Evolutionary conservation across 2,329 filamentous ascomycete genomes (phyloP).

Genomic region (Trichoderma pleuroti): DNA sequence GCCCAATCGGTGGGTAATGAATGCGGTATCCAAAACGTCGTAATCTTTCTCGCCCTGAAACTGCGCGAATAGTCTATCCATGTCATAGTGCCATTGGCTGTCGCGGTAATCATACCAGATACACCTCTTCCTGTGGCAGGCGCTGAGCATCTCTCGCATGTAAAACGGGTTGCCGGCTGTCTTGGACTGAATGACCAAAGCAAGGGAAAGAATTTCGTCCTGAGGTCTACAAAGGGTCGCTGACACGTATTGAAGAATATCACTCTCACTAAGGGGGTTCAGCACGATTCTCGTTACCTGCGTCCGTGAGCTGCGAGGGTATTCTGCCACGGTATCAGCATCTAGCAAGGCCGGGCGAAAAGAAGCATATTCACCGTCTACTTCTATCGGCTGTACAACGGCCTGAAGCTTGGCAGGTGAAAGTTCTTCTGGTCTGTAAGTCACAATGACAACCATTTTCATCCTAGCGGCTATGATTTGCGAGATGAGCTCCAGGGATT

Average conservation of each 20-base stretch:
- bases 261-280: slow-evolving; percentile 68
- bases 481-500: slow-evolving; percentile 78
- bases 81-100: slow-evolving; percentile 77
- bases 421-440: slow-evolving; percentile 66
- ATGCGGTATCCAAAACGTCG: slow-evolving; percentile 75
- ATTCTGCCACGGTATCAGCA: slow-evolving; percentile 36
- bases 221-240: slow-evolving; percentile 71
- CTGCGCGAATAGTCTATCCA: slow-evolving; percentile 81
- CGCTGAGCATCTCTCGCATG: slow-evolving; percentile 84
- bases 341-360: not conserved
- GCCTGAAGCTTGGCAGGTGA: slow-evolving; percentile 51
- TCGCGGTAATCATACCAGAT: slow-evolving; percentile 88
- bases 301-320: slow-evolving; percentile 46
- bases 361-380: slow-evolving; percentile 42
- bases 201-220: slow-evolving; percentile 71
- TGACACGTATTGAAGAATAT: slow-evolving; percentile 79
- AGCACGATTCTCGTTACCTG: slow-evolving; percentile 69
- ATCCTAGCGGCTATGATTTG: slow-evolving; percentile 76
- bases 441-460: slow-evolving; percentile 78
- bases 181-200: slow-evolving; percentile 83
- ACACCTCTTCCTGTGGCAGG: slow-evolving; percentile 80
- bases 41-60: slow-evolving; percentile 77
- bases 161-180: slow-evolving; percentile 88
- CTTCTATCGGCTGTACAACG: slow-evolving; percentile 52
- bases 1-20: slow-evolving; percentile 72